Conservation (phyloP, 768 basidiomycete genomes). For the Tulasnella sp. region DNA sequence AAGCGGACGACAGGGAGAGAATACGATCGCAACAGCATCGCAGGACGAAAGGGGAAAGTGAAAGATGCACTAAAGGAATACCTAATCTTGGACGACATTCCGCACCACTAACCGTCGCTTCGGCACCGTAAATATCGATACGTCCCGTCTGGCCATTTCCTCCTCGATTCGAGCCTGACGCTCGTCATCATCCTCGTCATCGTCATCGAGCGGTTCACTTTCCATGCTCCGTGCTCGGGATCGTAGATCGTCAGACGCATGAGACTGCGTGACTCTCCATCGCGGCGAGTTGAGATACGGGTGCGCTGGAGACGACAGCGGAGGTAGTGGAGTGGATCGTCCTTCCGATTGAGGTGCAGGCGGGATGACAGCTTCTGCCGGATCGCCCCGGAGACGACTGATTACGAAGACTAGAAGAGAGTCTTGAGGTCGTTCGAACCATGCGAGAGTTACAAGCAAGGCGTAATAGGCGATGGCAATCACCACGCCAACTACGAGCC, state of each 20-base stretch:
- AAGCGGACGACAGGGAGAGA: neutral
- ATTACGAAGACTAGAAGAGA: constrained; percentile 44
- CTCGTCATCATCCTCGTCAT: constrained; percentile 55
- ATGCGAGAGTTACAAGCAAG: constrained; percentile 41
- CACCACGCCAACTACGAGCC: constrained; percentile 53
- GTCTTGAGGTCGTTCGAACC: constrained; percentile 42
- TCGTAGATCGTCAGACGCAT: constrained; percentile 35
- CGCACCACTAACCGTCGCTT: constrained; percentile 62
- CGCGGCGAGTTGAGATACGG: constrained; percentile 23
- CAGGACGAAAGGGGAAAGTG: neutral
- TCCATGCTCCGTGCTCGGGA: constrained; percentile 12
- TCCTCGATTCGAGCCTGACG: constrained; percentile 67
- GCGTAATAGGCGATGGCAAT: constrained; percentile 52
- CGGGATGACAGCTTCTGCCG: constrained; percentile 30
- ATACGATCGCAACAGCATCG: neutral
- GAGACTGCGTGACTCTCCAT: constrained; percentile 35
- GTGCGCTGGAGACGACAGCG: constrained; percentile 30
- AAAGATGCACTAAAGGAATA: neutral
- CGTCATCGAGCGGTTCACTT: constrained; percentile 40
- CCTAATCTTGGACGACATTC: constrained; percentile 32
- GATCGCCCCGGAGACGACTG: constrained; percentile 24
- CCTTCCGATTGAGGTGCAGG: constrained; percentile 30
- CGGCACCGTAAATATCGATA: constrained; percentile 67
- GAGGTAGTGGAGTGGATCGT: constrained; percentile 41
- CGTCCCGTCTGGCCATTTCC: constrained; percentile 70